Evolutionary conservation across 148 eudicot genomes (phyloP), one percentile per base, ranked within the genome.

Genomic region (Rhododendron ferrugineum): DNA sequence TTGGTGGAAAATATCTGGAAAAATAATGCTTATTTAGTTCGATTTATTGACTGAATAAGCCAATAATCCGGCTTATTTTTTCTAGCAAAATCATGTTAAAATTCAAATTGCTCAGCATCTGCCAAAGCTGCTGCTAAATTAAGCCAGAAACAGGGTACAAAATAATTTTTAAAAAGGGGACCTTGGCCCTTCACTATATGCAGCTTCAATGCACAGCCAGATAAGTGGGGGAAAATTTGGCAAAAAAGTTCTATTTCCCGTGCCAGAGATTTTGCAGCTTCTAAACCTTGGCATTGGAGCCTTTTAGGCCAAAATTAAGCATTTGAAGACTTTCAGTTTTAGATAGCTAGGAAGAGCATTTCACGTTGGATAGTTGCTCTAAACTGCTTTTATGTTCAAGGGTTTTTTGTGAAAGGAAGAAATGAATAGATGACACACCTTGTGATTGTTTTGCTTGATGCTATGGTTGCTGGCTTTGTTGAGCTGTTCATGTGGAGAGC

Each of bases 401-500:
- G 84, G 30, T 40, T 60, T 81, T 81, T 62, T 37, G 44, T 62
- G 34, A 16, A 18, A 18, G 66, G 56, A 34, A 15, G 36, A 37
- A 80, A 28, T 1, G 11, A 13, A 40, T 3, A 40, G 28, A 42
- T 58, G 40, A 78, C 81, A 40, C 11, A 84, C 86, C 81, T 84
- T 84, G 75, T 58, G 82, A 46, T 13, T 77, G 86, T 54, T 36
- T 15, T 84, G 64, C 60, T 75, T 52, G 85, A 32, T 84, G 80
- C 34, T 28, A 4, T 37, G 78, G 72, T 26, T n/a, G 60, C 56
- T 85, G 83, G 70, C 34, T 74, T 76, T 36, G 75, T 16, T 13
- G 86, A 30, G 6, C 10, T 82, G 84, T 40, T 66, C 84, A 66
- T 32, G 78, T 68, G 79, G 56, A 28, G 80, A 83, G 85, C 85